phyloP scores from a whole-genome alignment of 1,139 yeast genomes.

The Neolecta irregularis region DNA sequence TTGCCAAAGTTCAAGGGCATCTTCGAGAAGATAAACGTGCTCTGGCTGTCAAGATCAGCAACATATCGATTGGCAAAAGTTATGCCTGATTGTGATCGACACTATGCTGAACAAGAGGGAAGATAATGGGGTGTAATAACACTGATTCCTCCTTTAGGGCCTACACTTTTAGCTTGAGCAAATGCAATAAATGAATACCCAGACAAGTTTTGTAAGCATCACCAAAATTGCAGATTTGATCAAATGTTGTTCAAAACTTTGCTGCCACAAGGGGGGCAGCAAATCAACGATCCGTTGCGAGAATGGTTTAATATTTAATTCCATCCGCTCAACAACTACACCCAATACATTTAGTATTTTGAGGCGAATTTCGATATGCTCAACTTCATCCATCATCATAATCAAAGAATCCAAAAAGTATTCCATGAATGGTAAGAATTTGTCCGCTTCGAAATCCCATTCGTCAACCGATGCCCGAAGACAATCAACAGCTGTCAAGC shows the following conservation, averaged over 20 bases:
- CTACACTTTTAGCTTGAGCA: slow-evolving; percentile 13
- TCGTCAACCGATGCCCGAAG: slow-evolving; percentile 58
- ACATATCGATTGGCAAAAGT: background rate
- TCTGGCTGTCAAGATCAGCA: slow-evolving; percentile 20
- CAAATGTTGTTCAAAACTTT: slow-evolving; percentile 45
- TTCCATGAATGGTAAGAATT: slow-evolving; percentile 50
- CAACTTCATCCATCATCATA: slow-evolving; percentile 34
- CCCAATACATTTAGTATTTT: slow-evolving; percentile 53
- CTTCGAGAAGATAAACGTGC: slow-evolving; percentile 59
- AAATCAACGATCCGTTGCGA: slow-evolving; percentile 38
- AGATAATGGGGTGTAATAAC: slow-evolving; percentile 44
- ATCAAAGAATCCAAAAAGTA: slow-evolving; percentile 31
- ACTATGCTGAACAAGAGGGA: slow-evolving; percentile 48
- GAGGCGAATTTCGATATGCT: slow-evolving; percentile 57
- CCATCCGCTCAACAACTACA: slow-evolving; percentile 44
- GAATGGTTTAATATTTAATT: slow-evolving; percentile 19
- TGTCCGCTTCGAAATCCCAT: slow-evolving; percentile 63
- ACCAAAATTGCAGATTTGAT: slow-evolving; percentile 56
- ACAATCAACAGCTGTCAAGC: slow-evolving; percentile 59
- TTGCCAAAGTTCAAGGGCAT: slow-evolving; percentile 77
- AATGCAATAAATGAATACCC: slow-evolving; percentile 2
- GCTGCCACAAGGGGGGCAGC: slow-evolving; percentile 65
- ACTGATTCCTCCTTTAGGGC: slow-evolving; percentile 48
- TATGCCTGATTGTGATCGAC: slow-evolving; percentile 45
- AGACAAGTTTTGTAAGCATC: slow-evolving; percentile 46